phyloP scores from a whole-genome alignment of 202 grass and related monocot genomes.

The Setaria italica region DNA sequence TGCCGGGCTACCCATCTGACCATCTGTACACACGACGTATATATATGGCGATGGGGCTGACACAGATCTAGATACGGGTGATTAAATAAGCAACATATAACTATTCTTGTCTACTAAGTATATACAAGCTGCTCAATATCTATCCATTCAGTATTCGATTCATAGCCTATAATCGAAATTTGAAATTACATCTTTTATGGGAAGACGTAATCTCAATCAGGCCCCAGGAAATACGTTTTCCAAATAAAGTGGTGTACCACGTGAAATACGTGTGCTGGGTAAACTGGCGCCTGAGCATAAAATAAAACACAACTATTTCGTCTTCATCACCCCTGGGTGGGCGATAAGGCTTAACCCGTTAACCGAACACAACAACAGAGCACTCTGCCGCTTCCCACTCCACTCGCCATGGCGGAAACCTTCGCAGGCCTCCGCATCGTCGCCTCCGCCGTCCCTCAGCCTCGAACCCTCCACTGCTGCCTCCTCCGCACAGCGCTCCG shows the following conservation, averaged over 20 bases:
- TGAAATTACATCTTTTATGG: not conserved
- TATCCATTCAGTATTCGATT: too few relatives aligned
- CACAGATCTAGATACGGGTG: too few relatives aligned
- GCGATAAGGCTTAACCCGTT: not conserved
- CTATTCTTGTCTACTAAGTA: too few relatives aligned
- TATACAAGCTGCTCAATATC: too few relatives aligned
- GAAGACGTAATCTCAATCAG: not conserved
- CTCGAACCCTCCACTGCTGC: not conserved
- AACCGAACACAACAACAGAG: not conserved
- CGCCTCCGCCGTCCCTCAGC: conserved; percentile 36
- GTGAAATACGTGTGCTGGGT: not conserved
- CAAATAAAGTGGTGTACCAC: not conserved
- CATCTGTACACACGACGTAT: too few relatives aligned
- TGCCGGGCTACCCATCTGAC: too few relatives aligned
- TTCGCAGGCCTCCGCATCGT: conserved; percentile 48
- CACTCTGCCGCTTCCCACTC: not conserved
- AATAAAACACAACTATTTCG: too few relatives aligned
- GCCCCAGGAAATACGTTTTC: not conserved
- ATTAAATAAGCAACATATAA: too few relatives aligned
- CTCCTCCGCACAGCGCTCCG: not conserved
- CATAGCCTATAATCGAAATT: too few relatives aligned
- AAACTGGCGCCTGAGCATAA: not conserved
- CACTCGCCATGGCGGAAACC: conserved; percentile 72
- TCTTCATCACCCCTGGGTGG: too few relatives aligned
- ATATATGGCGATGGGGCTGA: too few relatives aligned